Conservation (phyloP, 768 basidiomycete species). For the Pulveroboletus sp. region DNA sequence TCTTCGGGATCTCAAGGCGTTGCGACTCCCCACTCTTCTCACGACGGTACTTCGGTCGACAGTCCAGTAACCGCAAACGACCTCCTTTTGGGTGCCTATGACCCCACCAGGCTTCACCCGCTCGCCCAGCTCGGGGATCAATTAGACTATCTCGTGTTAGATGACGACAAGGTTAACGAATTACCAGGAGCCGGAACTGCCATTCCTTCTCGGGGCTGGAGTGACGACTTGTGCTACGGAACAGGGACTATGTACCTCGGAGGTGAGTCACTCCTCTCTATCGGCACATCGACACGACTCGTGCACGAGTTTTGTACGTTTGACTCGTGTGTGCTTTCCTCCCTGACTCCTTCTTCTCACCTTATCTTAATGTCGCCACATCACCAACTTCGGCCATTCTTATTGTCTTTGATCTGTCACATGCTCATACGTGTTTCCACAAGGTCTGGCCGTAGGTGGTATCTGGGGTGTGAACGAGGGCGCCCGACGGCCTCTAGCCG, state of each 20-base stretch:
- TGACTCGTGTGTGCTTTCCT: slow-evolving; percentile 45
- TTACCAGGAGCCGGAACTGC: slow-evolving; percentile 88
- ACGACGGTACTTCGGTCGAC: slow-evolving; percentile 40
- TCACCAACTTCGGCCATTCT: slow-evolving; percentile 57
- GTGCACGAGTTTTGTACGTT: slow-evolving; percentile 44
- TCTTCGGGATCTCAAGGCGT: slow-evolving; percentile 43
- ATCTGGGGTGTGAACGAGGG: slow-evolving; percentile 96
- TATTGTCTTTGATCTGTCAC: slow-evolving; percentile 81
- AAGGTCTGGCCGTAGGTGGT: slow-evolving; percentile 94
- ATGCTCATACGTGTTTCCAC: slow-evolving; percentile 59
- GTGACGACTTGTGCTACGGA: slow-evolving; percentile 98
- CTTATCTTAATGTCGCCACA: slow-evolving; percentile 59
- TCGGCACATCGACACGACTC: slow-evolving; percentile 47
- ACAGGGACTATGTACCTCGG: slow-evolving; percentile 98
- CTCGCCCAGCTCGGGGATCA: slow-evolving; percentile 89
- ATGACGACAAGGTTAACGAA: slow-evolving; percentile 92
- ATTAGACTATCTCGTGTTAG: slow-evolving; percentile 91
- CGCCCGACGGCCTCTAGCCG: slow-evolving; percentile 78
- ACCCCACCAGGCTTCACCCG: slow-evolving; percentile 91
- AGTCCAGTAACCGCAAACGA: slow-evolving; percentile 78
- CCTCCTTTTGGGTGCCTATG: slow-evolving; percentile 82
- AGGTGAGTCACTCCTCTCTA: slow-evolving; percentile 71
- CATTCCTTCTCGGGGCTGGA: slow-evolving; percentile 94
- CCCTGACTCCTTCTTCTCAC: slow-evolving; percentile 51
- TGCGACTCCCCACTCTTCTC: slow-evolving; percentile 45